Conservation (phyloP, 306 rosid genomes). For the Crotalaria pallida region DNA sequence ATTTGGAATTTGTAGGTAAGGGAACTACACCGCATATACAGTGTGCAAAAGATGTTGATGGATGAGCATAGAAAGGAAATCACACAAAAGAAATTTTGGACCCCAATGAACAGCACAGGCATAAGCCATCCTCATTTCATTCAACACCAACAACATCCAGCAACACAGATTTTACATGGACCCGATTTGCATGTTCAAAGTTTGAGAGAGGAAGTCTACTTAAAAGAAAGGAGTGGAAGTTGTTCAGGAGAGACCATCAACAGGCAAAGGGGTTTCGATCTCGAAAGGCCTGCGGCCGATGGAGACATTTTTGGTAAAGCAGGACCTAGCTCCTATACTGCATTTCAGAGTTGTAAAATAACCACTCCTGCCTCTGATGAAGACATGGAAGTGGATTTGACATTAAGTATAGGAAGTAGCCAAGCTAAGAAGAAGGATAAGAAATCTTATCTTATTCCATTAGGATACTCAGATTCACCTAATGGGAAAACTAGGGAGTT, state of each 20-base stretch:
- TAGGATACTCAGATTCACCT: constrained; percentile 24
- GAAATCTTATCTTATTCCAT: constrained; percentile 16
- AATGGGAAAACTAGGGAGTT: constrained; percentile 36
- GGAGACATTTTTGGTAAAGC: constrained; percentile 49
- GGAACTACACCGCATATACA: constrained; percentile 80
- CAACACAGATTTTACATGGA: constrained; percentile 24
- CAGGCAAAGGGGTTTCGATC: constrained; percentile 59
- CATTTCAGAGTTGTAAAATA: constrained; percentile 32
- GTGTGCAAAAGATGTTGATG: constrained; percentile 76
- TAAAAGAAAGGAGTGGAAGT: constrained; percentile 76
- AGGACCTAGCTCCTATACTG: constrained; percentile 37
- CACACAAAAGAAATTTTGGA: constrained; percentile 38
- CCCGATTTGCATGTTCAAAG: constrained; percentile 36
- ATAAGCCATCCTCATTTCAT: constrained; percentile 33
- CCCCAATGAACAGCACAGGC: constrained; percentile 33
- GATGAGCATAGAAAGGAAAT: constrained; percentile 49
- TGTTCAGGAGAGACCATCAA: constrained; percentile 59
- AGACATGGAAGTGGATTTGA: constrained; percentile 70
- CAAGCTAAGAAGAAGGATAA: constrained; percentile 41
- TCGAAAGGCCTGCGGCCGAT: constrained; percentile 56
- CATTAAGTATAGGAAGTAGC: constrained; percentile 69
- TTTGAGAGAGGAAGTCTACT: constrained; percentile 44
- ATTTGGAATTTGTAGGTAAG: constrained; percentile 49
- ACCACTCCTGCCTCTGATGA: constrained; percentile 40
- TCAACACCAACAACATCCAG: constrained; percentile 28